Conservation (phyloP, 2,329 filamentous ascomycete genomes). For the Orbilia blumenaviensis region DNA sequence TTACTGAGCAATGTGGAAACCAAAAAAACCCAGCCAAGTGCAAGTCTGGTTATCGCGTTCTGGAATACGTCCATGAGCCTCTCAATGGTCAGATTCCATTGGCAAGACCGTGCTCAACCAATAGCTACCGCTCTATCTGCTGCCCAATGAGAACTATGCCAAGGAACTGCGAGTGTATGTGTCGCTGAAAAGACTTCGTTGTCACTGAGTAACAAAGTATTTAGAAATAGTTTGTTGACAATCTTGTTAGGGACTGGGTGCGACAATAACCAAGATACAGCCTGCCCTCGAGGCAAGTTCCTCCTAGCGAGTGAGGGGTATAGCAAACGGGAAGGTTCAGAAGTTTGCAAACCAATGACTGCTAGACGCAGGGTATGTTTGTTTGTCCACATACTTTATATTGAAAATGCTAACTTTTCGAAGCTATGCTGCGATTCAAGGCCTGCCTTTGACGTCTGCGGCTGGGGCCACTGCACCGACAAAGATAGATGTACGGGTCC, state of each 20-base stretch:
- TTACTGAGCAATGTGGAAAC: not conserved
- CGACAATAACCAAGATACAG: not conserved
- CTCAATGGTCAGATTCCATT: conserved; percentile 10
- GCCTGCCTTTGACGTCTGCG: not conserved
- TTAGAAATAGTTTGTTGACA: not conserved
- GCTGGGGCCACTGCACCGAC: not conserved
- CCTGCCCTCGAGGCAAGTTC: conserved; percentile 5
- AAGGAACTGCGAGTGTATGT: conserved; percentile 6
- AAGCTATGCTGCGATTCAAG: conserved; percentile 15
- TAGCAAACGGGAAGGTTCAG: not conserved
- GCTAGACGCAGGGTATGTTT: not conserved
- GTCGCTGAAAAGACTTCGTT: not conserved
- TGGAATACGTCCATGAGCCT: conserved; percentile 14
- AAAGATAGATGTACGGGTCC: not conserved
- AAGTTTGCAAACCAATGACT: not conserved
- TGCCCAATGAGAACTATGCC: conserved; percentile 15
- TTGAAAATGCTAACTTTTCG: not conserved
- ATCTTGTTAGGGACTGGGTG: not conserved
- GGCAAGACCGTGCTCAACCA: not conserved
- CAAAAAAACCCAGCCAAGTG: not conserved
- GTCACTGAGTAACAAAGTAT: not conserved
- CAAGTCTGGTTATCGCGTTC: not conserved
- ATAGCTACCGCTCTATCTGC: conserved; percentile 5
- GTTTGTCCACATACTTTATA: not conserved
- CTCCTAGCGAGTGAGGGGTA: not conserved